Evolutionary conservation across 768 basidiomycete species (phyloP).

Genomic region (Podaxis rugospora): DNA sequence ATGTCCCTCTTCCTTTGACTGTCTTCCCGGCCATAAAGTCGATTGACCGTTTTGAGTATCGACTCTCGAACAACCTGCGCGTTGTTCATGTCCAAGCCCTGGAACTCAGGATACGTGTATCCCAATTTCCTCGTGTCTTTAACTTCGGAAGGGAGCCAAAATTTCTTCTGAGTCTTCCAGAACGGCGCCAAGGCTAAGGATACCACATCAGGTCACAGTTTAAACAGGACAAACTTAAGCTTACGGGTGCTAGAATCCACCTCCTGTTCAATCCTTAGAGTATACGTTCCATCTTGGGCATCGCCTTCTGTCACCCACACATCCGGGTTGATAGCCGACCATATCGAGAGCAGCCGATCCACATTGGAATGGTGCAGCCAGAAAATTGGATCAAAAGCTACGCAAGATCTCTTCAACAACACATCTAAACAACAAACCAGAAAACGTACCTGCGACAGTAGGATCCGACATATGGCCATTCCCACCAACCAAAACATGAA

Average conservation of each 20-base stretch:
- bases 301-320: slow-evolving; percentile 30
- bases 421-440: background rate
- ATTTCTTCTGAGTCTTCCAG: slow-evolving; percentile 29
- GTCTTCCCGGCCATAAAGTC: slow-evolving; percentile 21
- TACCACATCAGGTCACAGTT: background rate
- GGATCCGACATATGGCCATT: slow-evolving; percentile 32
- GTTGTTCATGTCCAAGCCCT: slow-evolving; percentile 24
- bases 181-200: slow-evolving; percentile 37
- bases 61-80: slow-evolving; percentile 17
- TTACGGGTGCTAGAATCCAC: slow-evolving; percentile 24
- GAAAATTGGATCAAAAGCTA: slow-evolving; percentile 45
- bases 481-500: slow-evolving; percentile 34
- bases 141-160: slow-evolving; percentile 31
- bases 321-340: slow-evolving; percentile 36
- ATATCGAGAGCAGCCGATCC: slow-evolving; percentile 41
- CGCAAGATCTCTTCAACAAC: background rate
- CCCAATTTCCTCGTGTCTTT: slow-evolving; percentile 21
- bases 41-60: slow-evolving; percentile 24
- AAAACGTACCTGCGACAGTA: slow-evolving; percentile 27
- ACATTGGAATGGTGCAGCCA: slow-evolving; percentile 44
- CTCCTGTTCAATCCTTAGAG: slow-evolving; percentile 17
- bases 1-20: background rate
- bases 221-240: slow-evolving; percentile 3
- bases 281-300: slow-evolving; percentile 27
- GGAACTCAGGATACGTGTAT: slow-evolving; percentile 45